These are phyloP conservation scores for Sungouiella blattae DNA, from an alignment of 805 yeast species.

Conservation along the genomic window DNA sequence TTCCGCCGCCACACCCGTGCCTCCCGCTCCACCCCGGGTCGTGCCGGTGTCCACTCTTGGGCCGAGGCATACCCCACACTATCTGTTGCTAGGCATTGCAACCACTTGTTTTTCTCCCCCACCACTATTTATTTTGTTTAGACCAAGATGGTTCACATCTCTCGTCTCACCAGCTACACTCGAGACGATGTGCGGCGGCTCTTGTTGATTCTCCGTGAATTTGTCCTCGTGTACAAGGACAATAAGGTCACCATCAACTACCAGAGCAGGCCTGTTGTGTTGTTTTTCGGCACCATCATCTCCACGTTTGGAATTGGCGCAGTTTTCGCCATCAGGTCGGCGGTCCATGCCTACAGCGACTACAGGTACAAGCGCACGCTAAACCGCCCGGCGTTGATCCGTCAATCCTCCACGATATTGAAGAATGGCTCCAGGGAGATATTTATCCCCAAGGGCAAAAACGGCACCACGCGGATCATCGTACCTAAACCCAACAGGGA, in stretches of 20 bases:
- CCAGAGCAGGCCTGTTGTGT: conserved; percentile 39
- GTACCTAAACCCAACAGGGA: conserved; percentile 48
- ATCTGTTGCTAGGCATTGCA: too few species aligned
- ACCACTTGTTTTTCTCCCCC: background rate
- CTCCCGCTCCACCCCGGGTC: background rate
- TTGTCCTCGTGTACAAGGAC: conserved; percentile 31
- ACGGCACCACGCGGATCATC: conserved; percentile 35
- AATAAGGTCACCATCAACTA: conserved; percentile 38
- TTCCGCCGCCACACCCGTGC: too few species aligned
- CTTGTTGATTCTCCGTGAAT: conserved; percentile 32
- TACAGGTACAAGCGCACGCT: conserved; percentile 19
- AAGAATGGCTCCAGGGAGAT: conserved; percentile 46
- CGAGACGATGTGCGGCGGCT: conserved; percentile 33
- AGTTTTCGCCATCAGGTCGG: conserved; percentile 26
- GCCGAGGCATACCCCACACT: too few species aligned
- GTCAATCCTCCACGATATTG: conserved; percentile 41
- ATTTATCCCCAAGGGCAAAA: conserved; percentile 44
- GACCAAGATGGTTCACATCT: background rate
- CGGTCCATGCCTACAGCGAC: conserved; percentile 30
- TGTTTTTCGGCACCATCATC: conserved; percentile 37
- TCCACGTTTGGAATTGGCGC: conserved; percentile 41
- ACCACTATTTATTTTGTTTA: background rate
- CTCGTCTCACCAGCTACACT: conserved; percentile 26
- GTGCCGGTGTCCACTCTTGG: too few species aligned
- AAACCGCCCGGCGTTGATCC: conserved; percentile 34